phyloP scores from a whole-genome alignment of 805 yeast genomes.

The Saturnispora sekii region DNA sequence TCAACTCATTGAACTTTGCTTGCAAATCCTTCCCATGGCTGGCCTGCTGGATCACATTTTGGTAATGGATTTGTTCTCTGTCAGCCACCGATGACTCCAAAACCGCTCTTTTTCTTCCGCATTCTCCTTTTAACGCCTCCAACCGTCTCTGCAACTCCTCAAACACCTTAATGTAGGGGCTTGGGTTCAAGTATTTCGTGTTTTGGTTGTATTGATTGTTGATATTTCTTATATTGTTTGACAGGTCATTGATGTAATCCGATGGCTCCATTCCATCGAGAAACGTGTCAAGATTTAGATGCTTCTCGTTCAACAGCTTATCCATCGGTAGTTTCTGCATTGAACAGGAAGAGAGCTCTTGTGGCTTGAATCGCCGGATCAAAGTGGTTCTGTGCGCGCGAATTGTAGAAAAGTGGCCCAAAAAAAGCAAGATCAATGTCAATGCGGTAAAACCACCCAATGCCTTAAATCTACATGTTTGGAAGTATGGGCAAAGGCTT shows the following conservation, averaged over 20 bases:
- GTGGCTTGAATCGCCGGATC: too few relatives aligned
- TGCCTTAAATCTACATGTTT: too few relatives aligned
- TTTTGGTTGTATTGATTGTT: conserved; percentile 16
- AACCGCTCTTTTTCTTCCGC: conserved; percentile 38
- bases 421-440: too few relatives aligned
- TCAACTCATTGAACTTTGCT: conserved; percentile 40
- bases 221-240: conserved; percentile 26
- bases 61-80: conserved; percentile 58
- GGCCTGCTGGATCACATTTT: conserved; percentile 49
- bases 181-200: conserved; percentile 66
- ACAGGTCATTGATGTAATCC: conserved; percentile 72
- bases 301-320: conserved; percentile 22
- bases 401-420: too few relatives aligned
- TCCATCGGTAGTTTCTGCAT: conserved; percentile 16
- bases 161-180: conserved; percentile 88
- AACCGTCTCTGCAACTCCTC: conserved; percentile 75
- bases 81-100: conserved; percentile 48
- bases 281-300: conserved; percentile 40
- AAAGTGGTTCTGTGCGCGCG: too few relatives aligned
- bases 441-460: too few relatives aligned
- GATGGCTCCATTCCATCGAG: conserved; percentile 61
- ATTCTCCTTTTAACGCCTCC: conserved; percentile 48
- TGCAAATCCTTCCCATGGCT: conserved; percentile 33
- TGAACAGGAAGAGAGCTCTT: too few relatives aligned
- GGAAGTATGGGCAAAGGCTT: conserved; percentile 1